Evolutionary conservation across 2,329 filamentous ascomycete genomes (phyloP), one percentile per base, ranked within the genome.

Genomic region (Alternaria sp.): DNA sequence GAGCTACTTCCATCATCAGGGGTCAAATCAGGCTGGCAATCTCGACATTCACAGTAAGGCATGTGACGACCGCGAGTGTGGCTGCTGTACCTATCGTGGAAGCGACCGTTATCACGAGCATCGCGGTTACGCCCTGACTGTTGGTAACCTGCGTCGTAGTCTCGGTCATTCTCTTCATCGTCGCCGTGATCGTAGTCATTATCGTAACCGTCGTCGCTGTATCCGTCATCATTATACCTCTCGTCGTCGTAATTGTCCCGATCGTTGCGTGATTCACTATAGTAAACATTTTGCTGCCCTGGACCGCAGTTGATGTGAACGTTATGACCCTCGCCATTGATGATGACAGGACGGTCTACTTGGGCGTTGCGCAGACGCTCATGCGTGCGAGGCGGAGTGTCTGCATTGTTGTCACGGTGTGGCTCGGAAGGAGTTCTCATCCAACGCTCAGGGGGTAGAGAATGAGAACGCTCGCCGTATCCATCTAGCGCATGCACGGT

Each of bases 381-480:
- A 2, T 5, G 45, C 5, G 10, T 8, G 45, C 45, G 45, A 32
- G 5, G 1, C 3, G 45, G 28, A 2, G 16, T 14, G 2, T 11
- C 4, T 5, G 2, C 45, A 18, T 11, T 2, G 2, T 34, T n/a
- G 5, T 16, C 12, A 11, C 20, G 18, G 28, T 14, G 18, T 12
- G 6, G 7, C 1, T 10, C 7, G n/a, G 18, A 1, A 34, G 7
- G 5, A 0, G 20, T 12, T 49, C 8, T 20, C 3, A 11, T 11
- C 4, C 18, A 9, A 1, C 11, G 11, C 1, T 30, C 12, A 22
- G 45, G 18, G 1, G 12, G 18, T 5, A 20, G 20, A 32, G 28
- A 3, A 6, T 1, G 8, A 34, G 22, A 6, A 18, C 12, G 18
- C 18, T 22, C 28, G 12, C 34, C 11, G 20, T 25, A 11, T 14